A percentile compares a stretch with the other conserved stretches of the same genome.
phyloP scores from a whole-genome alignment of 225 moss, liverwort and hornwort genomes.

The Takakia lepidozioides region DNA sequence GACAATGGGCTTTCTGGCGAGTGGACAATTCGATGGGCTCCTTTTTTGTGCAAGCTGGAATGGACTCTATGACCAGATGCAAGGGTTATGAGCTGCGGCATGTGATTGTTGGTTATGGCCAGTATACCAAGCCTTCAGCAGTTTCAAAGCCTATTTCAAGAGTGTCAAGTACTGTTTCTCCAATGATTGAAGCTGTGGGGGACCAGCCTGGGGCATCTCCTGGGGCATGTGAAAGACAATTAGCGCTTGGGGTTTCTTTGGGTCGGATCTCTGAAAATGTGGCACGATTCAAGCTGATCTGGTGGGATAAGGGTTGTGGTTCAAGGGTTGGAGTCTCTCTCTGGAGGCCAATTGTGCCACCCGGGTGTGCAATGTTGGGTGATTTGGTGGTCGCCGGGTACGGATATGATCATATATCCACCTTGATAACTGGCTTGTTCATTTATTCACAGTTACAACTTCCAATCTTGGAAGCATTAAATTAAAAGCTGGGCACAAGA shows the following conservation, averaged over 20 bases:
- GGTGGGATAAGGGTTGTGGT: conserved; percentile 92
- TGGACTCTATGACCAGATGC: conserved; percentile 22
- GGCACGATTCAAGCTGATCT: conserved; percentile 78
- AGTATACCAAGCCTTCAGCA: conserved; percentile 41
- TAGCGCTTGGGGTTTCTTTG: conserved; percentile 30
- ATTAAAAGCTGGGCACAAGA: no score
- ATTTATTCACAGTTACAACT: no score
- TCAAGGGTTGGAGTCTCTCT: conserved; percentile 70
- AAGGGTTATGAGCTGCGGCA: conserved; percentile 65
- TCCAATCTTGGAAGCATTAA: no score
- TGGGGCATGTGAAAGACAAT: no score
- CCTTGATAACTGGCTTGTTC: no score
- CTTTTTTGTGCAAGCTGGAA: conserved; percentile 40
- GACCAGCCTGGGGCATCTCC: no score
- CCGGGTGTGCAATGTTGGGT: conserved; percentile 74
- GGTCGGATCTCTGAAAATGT: conserved; percentile 79
- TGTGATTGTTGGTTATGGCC: conserved; percentile 60
- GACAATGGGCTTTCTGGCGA: conserved; percentile 80
- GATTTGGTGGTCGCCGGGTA: conserved; percentile 86
- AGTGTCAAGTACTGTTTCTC: no score
- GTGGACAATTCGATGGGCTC: conserved; percentile 77
- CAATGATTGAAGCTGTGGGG: no score
- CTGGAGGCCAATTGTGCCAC: conserved; percentile 73
- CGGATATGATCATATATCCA: no score
- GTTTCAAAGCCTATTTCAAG: no score